Base-by-base conservation (phyloP, 306 rosid species). In the Cicer bijugum region DNA sequence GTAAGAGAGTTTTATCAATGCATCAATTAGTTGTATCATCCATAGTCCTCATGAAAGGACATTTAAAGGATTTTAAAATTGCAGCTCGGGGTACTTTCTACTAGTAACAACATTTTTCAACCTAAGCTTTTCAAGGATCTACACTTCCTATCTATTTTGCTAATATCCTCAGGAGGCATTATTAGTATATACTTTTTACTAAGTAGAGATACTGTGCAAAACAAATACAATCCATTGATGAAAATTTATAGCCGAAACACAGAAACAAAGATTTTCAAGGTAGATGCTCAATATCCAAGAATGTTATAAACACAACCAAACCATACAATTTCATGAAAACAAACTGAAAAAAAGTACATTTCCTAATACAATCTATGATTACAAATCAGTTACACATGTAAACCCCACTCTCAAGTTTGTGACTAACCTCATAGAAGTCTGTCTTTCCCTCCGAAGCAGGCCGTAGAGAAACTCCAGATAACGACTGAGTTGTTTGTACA, bases 381-480 rank as follows among this genome's bases (percentile, higher is more conserved):
- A 80, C 80, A 77, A 74, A 76, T 91, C 90, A 91, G 65, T 89
- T 82, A 86, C 99, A 94, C 79, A 84, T 80, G 77, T 88, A 94
- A 66, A 86, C 82, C 58, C 96, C 97, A 81, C 82, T 89, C 85
- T 86, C 91, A 78, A 85, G 87, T 87, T 74, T 91, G 86, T 88
- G 88, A 75, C 86, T 86, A 84, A 89, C 91, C 97, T 89, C 96
- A 6, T 94, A 87, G 82, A 89, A 94, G 77, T 91, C 99, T 1
- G 87, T 82, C 83, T 81, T 88, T 20, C 97, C 96, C 88, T 94
- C 96, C 0, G 92, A 77, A 33, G 97, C 92, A 33, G 93, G 92
- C 70, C 88, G 88, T 52, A 91, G 80, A 70, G 84, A 79, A 79
- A 94, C 81, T 68, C 96, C 95, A 48, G 99, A 94, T 35, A 94